Base-by-base conservation (phyloP, 129 eudicot genomes). In the carrot (Daucus carota) region DNA sequence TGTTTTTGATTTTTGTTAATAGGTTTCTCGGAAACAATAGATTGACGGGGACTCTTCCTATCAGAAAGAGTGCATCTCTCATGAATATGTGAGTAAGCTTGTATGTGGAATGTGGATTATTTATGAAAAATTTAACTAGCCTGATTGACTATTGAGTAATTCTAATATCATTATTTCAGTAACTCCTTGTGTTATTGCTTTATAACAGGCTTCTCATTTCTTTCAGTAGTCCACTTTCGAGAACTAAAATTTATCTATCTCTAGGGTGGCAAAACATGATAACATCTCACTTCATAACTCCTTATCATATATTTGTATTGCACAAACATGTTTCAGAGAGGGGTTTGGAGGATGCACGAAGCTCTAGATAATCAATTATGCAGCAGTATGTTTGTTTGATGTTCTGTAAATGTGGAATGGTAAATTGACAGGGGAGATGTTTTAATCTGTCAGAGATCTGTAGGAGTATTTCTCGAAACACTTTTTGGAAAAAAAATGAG, bases 21-120 rank as follows among this genome's bases (percentile, higher is more conserved):
- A 92, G 98, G 88, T 88, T 88, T 83, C 96, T 92, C 73, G 98
- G 98, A 41, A 90, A 86, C 80, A 92, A 92, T 65, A 87, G 74
- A 75, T 83, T 92, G 74, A 82, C 68, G 40, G 95, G 95, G 60
- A 65, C 83, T 32, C 87, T 91, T 44, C 95, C 97, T 0, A 46
- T 68, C n/a, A 76, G 32, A 72, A 92, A 87, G 84, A 80, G 85
- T 48, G 3, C 80, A 40, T 34, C 54, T 72, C 92, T 92, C 66
- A 33, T 2, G 9, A 83, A 74, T 79, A 85, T 92, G 98, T 92
- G 65, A 82, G 93, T 79, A 16, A 68, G 24, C 59, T 50, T 22
- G 59, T 50, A 12, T 20, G 13, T 22, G 29, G 26, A 20, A 1
- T 48, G 59, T 48, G 24, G 16, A 57, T 9, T 40, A 13, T 71